Conservation (phyloP, 23 red algal species). For the Gracilaria gracilis region DNA sequence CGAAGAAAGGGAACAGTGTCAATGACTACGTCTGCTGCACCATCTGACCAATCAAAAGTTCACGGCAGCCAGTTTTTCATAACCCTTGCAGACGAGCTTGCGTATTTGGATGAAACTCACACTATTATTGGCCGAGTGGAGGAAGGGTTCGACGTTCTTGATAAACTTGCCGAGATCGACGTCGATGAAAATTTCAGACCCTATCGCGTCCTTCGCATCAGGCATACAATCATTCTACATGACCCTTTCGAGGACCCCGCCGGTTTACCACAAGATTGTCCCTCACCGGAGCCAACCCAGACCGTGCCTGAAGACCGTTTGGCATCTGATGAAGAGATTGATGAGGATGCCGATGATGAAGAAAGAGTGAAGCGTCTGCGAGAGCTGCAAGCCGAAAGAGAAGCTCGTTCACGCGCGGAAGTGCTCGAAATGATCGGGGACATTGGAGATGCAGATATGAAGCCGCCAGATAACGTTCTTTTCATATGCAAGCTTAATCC, state of each 20-base stretch:
- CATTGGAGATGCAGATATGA: slow-evolving; percentile 74
- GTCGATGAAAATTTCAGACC: slow-evolving; percentile 66
- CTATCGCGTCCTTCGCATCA: slow-evolving; percentile 69
- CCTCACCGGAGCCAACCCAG: slow-evolving; percentile 51
- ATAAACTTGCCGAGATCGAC: slow-evolving; percentile 54
- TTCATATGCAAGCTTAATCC: slow-evolving; percentile 94
- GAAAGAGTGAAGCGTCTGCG: slow-evolving; percentile 8
- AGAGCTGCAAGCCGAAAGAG: slow-evolving; percentile 41
- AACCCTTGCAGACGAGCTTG: slow-evolving; percentile 61
- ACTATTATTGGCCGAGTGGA: slow-evolving; percentile 75
- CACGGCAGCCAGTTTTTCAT: slow-evolving; percentile 91
- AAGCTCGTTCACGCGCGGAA: slow-evolving; percentile 82
- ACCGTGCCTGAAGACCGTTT: slow-evolving; percentile 52
- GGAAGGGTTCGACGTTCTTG: slow-evolving; percentile 71
- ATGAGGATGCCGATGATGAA: slow-evolving; percentile 51
- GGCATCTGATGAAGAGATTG: slow-evolving; percentile 46
- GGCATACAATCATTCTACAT: slow-evolving; percentile 85
- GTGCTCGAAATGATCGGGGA: slow-evolving; percentile 93
- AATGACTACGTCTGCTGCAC: slow-evolving; percentile 19
- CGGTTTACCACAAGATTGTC: slow-evolving; percentile 50
- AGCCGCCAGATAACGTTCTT: slow-evolving; percentile 89
- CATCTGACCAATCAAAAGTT: background rate
- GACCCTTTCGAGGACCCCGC: slow-evolving; percentile 72
- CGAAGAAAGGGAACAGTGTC: slow-evolving; percentile 53
- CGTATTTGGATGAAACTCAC: slow-evolving; percentile 81